These are phyloP conservation scores for Botryococcus braunii DNA, from an alignment of 163 green algal species.

Conservation along the genomic window DNA sequence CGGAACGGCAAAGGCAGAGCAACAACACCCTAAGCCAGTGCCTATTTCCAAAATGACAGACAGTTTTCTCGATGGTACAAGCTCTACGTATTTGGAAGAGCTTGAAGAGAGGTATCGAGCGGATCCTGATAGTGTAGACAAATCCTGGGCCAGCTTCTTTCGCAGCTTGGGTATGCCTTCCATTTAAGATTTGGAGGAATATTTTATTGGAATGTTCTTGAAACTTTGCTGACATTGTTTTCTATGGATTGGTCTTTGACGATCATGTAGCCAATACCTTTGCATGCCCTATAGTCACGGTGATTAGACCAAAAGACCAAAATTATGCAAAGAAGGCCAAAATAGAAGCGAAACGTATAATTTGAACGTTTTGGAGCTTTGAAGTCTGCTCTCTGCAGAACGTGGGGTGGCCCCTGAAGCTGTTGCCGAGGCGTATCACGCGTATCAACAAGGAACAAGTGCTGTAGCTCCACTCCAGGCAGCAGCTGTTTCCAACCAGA, in stretches of 20 bases:
- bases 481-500: constrained; percentile 72
- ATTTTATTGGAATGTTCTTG: no score
- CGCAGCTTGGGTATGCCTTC: constrained; percentile 42
- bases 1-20: neutral
- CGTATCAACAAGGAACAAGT: constrained; percentile 66
- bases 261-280: no score
- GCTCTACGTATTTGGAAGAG: constrained; percentile 83
- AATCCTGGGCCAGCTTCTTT: constrained; percentile 86
- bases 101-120: constrained; percentile 77
- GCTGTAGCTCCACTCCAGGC: constrained; percentile 55
- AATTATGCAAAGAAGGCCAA: no score
- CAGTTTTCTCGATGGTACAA: constrained; percentile 89
- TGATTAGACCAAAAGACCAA: no score
- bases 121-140: constrained; percentile 75
- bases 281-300: no score
- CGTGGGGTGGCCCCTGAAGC: constrained; percentile 65
- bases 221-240: no score
- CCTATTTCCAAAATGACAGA: constrained; percentile 87
- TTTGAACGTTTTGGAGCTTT: no score
- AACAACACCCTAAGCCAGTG: constrained; percentile 47
- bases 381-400: constrained; percentile 64
- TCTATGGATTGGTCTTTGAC: no score
- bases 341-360: no score
- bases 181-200: neutral
- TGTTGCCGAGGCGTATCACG: constrained; percentile 80